Base-by-base conservation (phyloP, 176 grass and related monocot genomes). In the Pharus latifolius region DNA sequence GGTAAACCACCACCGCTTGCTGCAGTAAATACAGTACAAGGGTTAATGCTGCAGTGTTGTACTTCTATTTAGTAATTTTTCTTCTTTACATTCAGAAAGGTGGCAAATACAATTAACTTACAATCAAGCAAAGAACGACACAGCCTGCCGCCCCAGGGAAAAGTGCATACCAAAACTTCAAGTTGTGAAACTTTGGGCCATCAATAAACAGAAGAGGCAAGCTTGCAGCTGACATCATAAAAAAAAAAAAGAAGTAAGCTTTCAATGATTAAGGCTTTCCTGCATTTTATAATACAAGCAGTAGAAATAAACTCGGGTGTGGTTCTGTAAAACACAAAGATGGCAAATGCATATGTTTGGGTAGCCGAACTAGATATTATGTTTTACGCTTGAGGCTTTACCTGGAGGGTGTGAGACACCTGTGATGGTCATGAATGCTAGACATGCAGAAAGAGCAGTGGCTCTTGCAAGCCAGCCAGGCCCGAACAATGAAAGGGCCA, bases 131-230 rank as follows among this genome's bases (percentile, higher is more conserved):
- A 67, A 98, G 95, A 72, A 98, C 6, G 43, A 75, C 28, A 18
- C 94, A 98, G 12, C 94, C 89, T 19, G 75, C 55, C 20, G 94
- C 89, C 22, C 94, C 89, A 59, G 94, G 94, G 69, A 98, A 98
- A 63, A 98, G 83, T 1, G 74, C 89, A 37, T 98, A 93, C 94
- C 94, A 98, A 31, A 85, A 55, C 69, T 93, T 74, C 68, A 98
- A 67, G 22, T 73, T 69, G 78, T 98, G 89, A 65, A 98, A 85
- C 52, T 98, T 98, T 0, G 68, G 78, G 40, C 75, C 81, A 60
- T 98, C 94, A 40, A 98, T 98, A 53, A 98, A 98, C 72, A 98
- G 49, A 48, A 98, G 50, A 6, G 89, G 94, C 74, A 98, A 85
- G 85, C 94, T 93, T 72, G 94, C 94, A 80, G 94, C 94, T 98